These are phyloP conservation scores for Agastache rugosa DNA, from an alignment of 257 asterid genomes.

Conservation along the genomic window DNA sequence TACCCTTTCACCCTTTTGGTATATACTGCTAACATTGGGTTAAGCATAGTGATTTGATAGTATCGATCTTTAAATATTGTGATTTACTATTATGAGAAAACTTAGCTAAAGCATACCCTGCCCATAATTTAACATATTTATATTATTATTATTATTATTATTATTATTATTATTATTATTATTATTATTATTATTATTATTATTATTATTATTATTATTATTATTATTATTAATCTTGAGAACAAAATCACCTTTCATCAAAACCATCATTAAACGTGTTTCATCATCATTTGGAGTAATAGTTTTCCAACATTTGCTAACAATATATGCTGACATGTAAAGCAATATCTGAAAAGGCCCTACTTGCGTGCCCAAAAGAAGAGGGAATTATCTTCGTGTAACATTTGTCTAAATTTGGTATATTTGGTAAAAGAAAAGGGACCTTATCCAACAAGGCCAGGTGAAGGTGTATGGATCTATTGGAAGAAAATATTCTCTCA, in stretches of 20 bases:
- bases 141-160: too few species aligned
- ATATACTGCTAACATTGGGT: neutral
- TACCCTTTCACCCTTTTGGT: neutral
- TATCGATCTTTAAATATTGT: too few species aligned
- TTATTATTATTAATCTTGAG: too few species aligned
- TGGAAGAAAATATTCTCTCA: neutral
- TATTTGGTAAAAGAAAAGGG: neutral
- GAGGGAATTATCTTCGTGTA: neutral
- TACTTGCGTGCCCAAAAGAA: neutral
- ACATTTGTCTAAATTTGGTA: neutral
- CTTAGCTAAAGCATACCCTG: neutral
- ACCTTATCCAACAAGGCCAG: neutral
- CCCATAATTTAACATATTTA: too few species aligned
- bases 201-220: too few species aligned
- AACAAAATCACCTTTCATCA: too few species aligned
- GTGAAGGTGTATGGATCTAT: neutral
- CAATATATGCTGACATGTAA: neutral
- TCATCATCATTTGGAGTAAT: too few species aligned
- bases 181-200: too few species aligned
- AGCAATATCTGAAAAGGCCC: neutral
- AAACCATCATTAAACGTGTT: too few species aligned
- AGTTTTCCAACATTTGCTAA: neutral
- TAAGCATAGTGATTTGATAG: too few species aligned
- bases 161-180: too few species aligned
- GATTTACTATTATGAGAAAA: neutral